Percentiles rank a stretch among this genome's conserved stretches.
Evolutionary conservation across 1,284 basidiomycete species (phyloP).

Genomic region (Ganoderma meredithae): DNA sequence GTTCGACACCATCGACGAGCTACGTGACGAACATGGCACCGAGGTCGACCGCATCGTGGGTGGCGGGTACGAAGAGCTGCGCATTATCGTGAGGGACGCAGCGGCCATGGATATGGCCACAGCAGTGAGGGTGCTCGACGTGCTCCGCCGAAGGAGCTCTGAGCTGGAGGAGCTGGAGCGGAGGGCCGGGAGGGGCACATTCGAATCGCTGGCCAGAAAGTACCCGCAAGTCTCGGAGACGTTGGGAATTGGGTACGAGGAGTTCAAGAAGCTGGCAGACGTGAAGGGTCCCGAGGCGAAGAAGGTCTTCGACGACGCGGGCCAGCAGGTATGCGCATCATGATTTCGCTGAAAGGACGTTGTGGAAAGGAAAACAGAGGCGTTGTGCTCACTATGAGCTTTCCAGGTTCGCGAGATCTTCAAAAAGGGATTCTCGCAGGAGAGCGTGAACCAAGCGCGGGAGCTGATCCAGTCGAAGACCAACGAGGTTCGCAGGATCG

Average conservation of each 20-base stretch:
- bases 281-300: conserved; percentile 46
- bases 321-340: conserved; percentile 38
- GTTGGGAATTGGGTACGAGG: conserved; percentile 43
- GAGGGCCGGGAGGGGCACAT: conserved; percentile 42
- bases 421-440: conserved; percentile 39
- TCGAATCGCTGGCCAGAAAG: conserved; percentile 40
- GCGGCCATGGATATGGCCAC: conserved; percentile 41
- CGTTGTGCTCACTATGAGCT: not conserved
- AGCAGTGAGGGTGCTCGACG: conserved; percentile 41
- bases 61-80: conserved; percentile 48
- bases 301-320: conserved; percentile 44
- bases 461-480: conserved; percentile 41
- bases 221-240: conserved; percentile 45
- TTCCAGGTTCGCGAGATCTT: conserved; percentile 40
- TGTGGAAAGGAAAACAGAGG: too few relatives aligned
- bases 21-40: conserved; percentile 50
- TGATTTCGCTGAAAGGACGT: not conserved
- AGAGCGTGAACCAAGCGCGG: conserved; percentile 38
- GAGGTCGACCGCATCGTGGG: conserved; percentile 50
- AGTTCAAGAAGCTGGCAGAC: conserved; percentile 44
- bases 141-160: conserved; percentile 38
- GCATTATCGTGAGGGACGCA: conserved; percentile 42
- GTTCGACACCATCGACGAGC: conserved; percentile 52
- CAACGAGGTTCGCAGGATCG: conserved; percentile 39
- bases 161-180: conserved; percentile 43